phyloP scores from a whole-genome alignment of 176 grass and related monocot genomes.

The Oryza rufipogon region DNA sequence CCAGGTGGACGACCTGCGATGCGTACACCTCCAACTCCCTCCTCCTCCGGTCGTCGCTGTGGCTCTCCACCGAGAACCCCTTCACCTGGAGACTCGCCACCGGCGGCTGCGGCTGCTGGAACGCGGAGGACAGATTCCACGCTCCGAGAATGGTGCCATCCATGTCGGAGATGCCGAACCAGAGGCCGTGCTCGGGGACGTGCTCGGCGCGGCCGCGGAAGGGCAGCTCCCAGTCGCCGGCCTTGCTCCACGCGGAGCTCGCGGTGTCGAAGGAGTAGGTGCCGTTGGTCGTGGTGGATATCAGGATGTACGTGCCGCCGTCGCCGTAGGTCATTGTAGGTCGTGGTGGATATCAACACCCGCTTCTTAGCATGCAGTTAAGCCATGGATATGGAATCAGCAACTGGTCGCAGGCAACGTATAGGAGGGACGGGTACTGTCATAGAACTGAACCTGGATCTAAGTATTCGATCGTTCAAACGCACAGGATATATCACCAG shows the following conservation, averaged over 20 bases:
- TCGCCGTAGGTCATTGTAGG: not conserved
- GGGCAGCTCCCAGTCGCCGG: not conserved
- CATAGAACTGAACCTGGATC: no score
- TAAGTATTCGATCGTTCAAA: no score
- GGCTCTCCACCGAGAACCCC: no score
- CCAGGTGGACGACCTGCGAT: not conserved
- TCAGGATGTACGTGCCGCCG: not conserved
- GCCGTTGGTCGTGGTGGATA: not conserved
- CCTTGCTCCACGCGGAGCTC: not conserved
- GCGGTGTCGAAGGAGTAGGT: conserved; percentile 10
- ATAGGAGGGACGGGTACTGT: no score
- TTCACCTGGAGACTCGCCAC: no score
- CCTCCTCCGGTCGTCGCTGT: no score
- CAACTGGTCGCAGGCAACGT: no score
- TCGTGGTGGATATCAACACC: no score
- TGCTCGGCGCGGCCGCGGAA: not conserved
- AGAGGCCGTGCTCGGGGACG: not conserved
- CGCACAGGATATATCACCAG: no score
- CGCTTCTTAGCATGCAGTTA: no score
- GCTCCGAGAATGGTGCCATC: not conserved
- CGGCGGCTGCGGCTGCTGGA: not conserved
- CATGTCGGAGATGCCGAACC: not conserved
- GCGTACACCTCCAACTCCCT: not conserved
- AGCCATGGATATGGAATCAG: no score
- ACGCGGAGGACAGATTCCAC: not conserved